phyloP scores from a whole-genome alignment of 208 protist genomes.

The Trypanosoma boissoni region DNA sequence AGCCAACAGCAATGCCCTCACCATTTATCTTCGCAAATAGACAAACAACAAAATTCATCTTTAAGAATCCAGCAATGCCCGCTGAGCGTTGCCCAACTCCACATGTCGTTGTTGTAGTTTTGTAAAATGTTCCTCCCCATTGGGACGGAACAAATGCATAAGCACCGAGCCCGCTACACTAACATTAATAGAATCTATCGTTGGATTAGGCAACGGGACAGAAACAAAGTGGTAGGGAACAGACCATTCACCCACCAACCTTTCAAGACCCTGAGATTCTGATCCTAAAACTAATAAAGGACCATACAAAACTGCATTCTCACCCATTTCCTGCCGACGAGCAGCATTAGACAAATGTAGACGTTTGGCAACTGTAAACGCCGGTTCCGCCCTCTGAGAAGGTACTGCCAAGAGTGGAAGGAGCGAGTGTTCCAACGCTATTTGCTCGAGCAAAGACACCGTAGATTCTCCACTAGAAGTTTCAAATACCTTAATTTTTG shows the following conservation, averaged over 20 bases:
- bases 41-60: not conserved
- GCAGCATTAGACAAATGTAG: slow-evolving; percentile 48
- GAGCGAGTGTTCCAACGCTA: slow-evolving; percentile 60
- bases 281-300: slow-evolving; percentile 78
- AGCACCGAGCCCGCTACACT: slow-evolving; percentile 72
- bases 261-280: slow-evolving; percentile 64
- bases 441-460: slow-evolving; percentile 48
- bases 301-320: too few species aligned
- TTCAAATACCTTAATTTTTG: slow-evolving; percentile 52
- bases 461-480: slow-evolving; percentile 12
- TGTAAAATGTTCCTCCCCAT: slow-evolving; percentile 43
- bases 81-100: not conserved
- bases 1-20: too few species aligned
- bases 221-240: slow-evolving; percentile 62
- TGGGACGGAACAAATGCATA: slow-evolving; percentile 62
- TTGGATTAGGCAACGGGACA: slow-evolving; percentile 63
- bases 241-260: slow-evolving; percentile 47
- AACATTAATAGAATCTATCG: slow-evolving; percentile 82
- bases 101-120: slow-evolving; percentile 12
- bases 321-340: not conserved
- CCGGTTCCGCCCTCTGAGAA: slow-evolving; percentile 59
- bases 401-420: slow-evolving; percentile 74
- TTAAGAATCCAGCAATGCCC: not conserved
- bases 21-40: too few species aligned
- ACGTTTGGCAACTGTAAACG: slow-evolving; percentile 67